Evolutionary conservation across 176 grass and related monocot genomes (phyloP).

Genomic region (Oryza meyeriana): DNA sequence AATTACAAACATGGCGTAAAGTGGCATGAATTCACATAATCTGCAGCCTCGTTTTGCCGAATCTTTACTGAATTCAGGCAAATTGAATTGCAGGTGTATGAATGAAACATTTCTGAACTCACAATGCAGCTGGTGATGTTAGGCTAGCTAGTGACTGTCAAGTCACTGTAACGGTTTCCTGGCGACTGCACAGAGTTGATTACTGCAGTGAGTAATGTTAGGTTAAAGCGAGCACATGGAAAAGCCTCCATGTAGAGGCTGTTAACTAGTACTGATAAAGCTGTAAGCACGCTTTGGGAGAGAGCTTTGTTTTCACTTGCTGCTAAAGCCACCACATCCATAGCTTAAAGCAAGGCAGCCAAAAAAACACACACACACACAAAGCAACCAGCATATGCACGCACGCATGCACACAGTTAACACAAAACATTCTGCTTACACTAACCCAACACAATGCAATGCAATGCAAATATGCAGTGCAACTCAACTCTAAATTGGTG

Average conservation of each 20-base stretch:
- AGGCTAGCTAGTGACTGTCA: neutral
- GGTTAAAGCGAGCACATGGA: neutral
- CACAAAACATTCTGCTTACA: neutral
- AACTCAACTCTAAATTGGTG: neutral
- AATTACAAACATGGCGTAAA: neutral
- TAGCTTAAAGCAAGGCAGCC: constrained; percentile 23
- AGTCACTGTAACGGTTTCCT: neutral
- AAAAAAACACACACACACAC: neutral
- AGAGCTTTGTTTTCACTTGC: constrained; percentile 43
- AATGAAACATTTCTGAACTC: neutral
- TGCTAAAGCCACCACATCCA: constrained; percentile 16
- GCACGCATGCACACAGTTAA: neutral
- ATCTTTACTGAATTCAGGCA: neutral
- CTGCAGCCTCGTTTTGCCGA: no score
- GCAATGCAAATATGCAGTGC: neutral
- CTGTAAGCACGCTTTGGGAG: constrained; percentile 30
- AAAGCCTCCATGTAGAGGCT: neutral
- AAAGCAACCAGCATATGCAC: neutral
- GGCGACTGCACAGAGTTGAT: neutral
- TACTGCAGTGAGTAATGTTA: neutral
- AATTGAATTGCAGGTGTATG: neutral
- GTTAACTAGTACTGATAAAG: constrained; percentile 32
- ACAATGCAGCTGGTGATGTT: neutral
- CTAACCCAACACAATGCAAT: neutral
- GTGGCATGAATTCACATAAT: neutral